Base-by-base conservation (phyloP, 1,139 yeast species). In the Meyerozyma sp. region DNA sequence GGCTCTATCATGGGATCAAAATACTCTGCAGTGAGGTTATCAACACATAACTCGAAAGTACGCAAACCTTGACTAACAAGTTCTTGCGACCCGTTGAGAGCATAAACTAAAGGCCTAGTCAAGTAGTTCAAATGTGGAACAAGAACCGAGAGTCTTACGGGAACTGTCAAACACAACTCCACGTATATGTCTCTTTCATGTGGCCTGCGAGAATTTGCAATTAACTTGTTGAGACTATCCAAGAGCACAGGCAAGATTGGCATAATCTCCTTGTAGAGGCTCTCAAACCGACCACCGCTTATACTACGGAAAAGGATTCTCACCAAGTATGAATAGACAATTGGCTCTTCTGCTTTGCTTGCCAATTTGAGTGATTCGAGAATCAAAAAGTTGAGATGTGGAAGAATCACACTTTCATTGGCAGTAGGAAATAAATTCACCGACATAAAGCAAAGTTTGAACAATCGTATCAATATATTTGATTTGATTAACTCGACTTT, bases 1-100 rank as follows among this genome's bases (percentile, higher is more conserved):
- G 98, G 98, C 56, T 90, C 98, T 48, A 94, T 82, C 59, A 93
- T 89, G 1, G 98, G 98, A 56, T 94, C 98, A 61, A 94, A 90
- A 62, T 90, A 94, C 56, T 91, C 96, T 0, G 98, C 95, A 0
- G 98, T 93, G 46, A 94, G 68, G 55, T 94, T 94, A 57, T 94
- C 99, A 25, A 94, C 96, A 58, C 98, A 93, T n/a, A 93, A 73
- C 57, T 94, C 99, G 46, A 94, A 76, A 0, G 98, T 93, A 50
- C 98, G 75, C 50, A 94, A 70, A 37, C 98, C 98, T 65, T 93
- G 98, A 45, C 93, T 83, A 1, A 91, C 95, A 42, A 93, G 75
- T 51, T 94, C 99, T 48, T 85, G 96, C 1, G 91, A 76, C 0
- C 96, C 96, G 58, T 88, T 87, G 47, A 94, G 71, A 0, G 99